Base-by-base conservation (phyloP, 208 protist species). In the Trypanosoma vivax region DNA sequence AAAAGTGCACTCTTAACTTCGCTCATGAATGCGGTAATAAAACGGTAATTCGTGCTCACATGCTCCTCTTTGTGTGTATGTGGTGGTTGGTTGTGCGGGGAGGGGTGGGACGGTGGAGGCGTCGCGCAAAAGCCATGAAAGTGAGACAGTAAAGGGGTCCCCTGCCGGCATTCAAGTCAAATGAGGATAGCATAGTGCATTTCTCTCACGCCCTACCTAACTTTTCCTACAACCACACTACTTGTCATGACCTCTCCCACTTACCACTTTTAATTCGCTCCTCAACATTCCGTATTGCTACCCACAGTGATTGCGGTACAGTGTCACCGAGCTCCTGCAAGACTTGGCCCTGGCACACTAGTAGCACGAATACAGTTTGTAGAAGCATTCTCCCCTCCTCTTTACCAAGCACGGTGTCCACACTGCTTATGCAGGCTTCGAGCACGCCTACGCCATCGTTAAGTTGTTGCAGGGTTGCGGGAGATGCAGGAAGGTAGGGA, bases 301-400 rank as follows among this genome's bases (percentile, higher is more conserved):
- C 33, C 72, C 76, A 83, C 2, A 79, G 28, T 1, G 60, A 37
- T 1, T 67, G 62, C 0, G 80, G 80, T 14, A 86, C 52, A 5
- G 37, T 37, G 43, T 67, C 21, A 3, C 59, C 53, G 46, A 88
- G 29, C 53, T 92, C 85, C 43, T 71, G 43, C 46, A 84, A 45
- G 13, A 90, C 83, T 57, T 91, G 80, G 10, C 73, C 77, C 31
- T 84, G 53, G 51, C 78, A 75, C 70, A 88, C 59, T 39, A 83
- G 57, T 18, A 94, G 39, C 24, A 90, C 81, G 57, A 85, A 87
- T 3, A 82, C 54, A 5, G 83, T 88, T 50, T 94, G 73, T 41
- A 60, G 63, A 38, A 87, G 31, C 87, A 94, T 94, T 7, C 66
- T 66, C 52, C 52, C 45, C 70, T 94, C 87, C 55, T 87, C 83